Conservation (phyloP, 202 grass and related monocot genomes). For the Bolboschoenoplectus hybrid region DNA sequence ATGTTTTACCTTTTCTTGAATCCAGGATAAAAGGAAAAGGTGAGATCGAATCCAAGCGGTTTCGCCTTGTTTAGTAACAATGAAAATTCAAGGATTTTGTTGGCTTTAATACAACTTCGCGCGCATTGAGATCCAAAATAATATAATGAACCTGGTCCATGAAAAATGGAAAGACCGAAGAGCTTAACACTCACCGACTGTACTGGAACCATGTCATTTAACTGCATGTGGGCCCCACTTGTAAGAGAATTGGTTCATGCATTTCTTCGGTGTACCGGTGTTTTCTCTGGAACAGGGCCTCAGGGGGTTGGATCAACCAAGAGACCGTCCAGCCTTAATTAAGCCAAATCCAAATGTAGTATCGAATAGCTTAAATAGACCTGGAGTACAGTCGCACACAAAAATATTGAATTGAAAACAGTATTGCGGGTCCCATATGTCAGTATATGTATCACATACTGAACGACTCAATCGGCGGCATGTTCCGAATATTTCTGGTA, state of each 20-base stretch:
- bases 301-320: background rate
- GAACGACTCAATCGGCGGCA: background rate
- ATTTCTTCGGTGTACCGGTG: background rate
- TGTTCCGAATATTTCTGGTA: background rate
- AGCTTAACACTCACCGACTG: background rate
- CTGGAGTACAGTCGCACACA: background rate
- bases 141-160: background rate
- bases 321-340: slow-evolving; percentile 28
- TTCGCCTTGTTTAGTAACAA: slow-evolving; percentile 23
- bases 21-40: slow-evolving; percentile 1
- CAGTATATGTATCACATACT: background rate
- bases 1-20: slow-evolving; percentile 21
- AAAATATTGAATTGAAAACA: background rate
- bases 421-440: background rate
- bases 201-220: background rate
- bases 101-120: slow-evolving; percentile 34
- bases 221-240: background rate
- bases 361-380: background rate
- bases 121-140: slow-evolving; percentile 12
- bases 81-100: slow-evolving; percentile 22
- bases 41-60: slow-evolving; percentile 28
- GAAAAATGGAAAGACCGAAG: background rate
- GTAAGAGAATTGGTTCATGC: background rate
- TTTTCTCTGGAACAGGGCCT: background rate
- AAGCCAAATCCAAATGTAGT: slow-evolving; percentile 1